Conservation (phyloP, 1,284 basidiomycete species). For the Naganishia sp. region DNA sequence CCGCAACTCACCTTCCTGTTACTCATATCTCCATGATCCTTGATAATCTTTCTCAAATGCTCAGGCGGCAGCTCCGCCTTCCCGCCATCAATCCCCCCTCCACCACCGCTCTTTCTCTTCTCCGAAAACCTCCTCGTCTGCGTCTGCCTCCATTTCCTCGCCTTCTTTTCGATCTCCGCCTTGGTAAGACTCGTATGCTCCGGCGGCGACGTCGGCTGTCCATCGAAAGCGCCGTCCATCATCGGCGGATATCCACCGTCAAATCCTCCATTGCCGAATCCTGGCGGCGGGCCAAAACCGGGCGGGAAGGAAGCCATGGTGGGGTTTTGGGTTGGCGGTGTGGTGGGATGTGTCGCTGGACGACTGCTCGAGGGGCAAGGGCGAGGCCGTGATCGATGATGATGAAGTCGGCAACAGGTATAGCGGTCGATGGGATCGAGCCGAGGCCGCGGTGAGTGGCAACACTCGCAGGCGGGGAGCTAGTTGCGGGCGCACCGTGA, state of each 20-base stretch:
- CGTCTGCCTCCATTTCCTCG: conserved; percentile 52
- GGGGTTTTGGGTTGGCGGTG: neutral
- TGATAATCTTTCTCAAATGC: conserved; percentile 95
- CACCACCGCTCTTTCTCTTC: conserved; percentile 52
- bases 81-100: conserved; percentile 54
- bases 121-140: conserved; percentile 49
- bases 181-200: conserved; percentile 49
- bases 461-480: neutral
- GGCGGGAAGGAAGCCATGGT: conserved; percentile 50
- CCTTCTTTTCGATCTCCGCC: conserved; percentile 55
- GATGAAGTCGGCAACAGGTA: neutral
- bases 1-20: conserved; percentile 64
- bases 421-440: neutral
- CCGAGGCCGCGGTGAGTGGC: neutral
- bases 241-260: neutral
- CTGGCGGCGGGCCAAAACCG: conserved; percentile 49
- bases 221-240: neutral
- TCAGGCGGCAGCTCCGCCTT: conserved; percentile 62
- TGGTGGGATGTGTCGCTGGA: neutral
- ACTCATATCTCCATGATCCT: conserved; percentile 97
- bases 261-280: conserved; percentile 41
- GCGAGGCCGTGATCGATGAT: neutral
- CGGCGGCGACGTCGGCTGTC: conserved; percentile 9
- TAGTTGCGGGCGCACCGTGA: neutral
- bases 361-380: neutral